phyloP scores from a whole-genome alignment of 2,329 filamentous ascomycete genomes.

The Aspergillus bombycis region DNA sequence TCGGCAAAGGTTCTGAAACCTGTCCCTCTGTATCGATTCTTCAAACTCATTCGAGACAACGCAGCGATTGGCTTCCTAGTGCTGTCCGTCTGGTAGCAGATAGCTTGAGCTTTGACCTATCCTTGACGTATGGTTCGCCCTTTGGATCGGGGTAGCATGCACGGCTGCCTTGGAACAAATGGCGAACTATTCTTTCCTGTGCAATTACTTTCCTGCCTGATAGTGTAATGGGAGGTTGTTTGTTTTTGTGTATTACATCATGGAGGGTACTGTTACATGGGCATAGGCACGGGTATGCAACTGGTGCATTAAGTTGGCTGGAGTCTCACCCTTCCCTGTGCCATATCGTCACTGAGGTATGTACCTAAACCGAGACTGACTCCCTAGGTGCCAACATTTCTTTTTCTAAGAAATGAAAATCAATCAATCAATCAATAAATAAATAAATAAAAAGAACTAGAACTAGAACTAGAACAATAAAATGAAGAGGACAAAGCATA shows the following conservation, averaged over 20 bases:
- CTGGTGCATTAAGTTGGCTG: conserved; percentile 1
- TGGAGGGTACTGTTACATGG: neutral
- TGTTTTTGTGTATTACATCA: conserved; percentile 6
- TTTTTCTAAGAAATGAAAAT: neutral
- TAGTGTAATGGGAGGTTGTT: neutral
- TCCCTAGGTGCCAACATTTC: neutral
- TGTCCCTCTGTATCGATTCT: neutral
- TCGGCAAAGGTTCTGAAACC: conserved; percentile 2
- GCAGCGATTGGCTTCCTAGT: conserved; percentile 10
- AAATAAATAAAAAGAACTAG: neutral
- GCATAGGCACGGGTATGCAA: conserved; percentile 1
- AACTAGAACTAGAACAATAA: neutral
- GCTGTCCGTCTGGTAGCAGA: conserved; percentile 9
- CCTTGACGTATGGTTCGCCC: conserved; percentile 15
- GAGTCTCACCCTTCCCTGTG: neutral
- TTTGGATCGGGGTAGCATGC: conserved; percentile 7
- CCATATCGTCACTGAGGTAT: neutral
- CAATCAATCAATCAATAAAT: too few species aligned
- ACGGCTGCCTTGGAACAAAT: conserved; percentile 17
- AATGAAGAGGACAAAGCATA: neutral
- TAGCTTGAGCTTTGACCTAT: conserved; percentile 20
- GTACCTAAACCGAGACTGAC: neutral
- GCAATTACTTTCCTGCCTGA: neutral
- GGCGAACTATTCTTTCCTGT: neutral
- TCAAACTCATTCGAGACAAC: conserved; percentile 4